Evolutionary conservation across 495 filamentous ascomycete genomes (phyloP).

Genomic region (Apiosordaria backusii): DNA sequence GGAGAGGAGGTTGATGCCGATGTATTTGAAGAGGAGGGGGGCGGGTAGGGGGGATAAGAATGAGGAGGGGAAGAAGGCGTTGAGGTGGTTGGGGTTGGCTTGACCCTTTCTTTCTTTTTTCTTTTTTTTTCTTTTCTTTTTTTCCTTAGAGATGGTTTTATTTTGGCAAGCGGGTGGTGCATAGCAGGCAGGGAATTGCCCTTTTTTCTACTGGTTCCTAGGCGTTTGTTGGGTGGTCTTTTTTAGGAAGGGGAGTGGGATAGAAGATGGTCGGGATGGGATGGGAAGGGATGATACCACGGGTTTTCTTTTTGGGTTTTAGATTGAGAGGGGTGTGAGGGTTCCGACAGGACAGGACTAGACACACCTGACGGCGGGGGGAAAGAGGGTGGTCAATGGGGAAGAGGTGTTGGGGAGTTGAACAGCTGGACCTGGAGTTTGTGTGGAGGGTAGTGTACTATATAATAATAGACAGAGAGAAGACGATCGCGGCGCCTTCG

Average conservation of each 20-base stretch:
- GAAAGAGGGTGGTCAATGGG: no score
- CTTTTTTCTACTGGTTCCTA: not conserved
- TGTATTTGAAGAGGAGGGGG: constrained; percentile 5
- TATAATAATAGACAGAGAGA: not conserved
- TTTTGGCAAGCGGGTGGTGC: not conserved
- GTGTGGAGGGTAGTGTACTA: not conserved
- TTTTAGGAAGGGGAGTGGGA: not conserved
- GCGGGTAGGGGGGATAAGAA: not conserved
- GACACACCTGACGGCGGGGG: not conserved
- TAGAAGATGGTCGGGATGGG: not conserved
- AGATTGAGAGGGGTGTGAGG: not conserved
- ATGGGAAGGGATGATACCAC: not conserved
- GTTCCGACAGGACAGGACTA: not conserved
- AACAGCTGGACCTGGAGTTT: not conserved
- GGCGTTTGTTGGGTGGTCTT: not conserved
- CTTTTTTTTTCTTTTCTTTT: not conserved
- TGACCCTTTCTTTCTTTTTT: not conserved
- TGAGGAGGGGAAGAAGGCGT: constrained; percentile 18
- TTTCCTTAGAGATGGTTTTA: no score
- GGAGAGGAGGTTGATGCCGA: constrained; percentile 25
- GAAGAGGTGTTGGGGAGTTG: not conserved
- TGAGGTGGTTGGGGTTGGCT: constrained; percentile 25
- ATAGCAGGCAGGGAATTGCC: not conserved
- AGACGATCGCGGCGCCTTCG: no score
- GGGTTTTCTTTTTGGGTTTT: not conserved